phyloP scores from a whole-genome alignment of 371 early-diverging fungal species.

The Saksenaea oblongispora region DNA sequence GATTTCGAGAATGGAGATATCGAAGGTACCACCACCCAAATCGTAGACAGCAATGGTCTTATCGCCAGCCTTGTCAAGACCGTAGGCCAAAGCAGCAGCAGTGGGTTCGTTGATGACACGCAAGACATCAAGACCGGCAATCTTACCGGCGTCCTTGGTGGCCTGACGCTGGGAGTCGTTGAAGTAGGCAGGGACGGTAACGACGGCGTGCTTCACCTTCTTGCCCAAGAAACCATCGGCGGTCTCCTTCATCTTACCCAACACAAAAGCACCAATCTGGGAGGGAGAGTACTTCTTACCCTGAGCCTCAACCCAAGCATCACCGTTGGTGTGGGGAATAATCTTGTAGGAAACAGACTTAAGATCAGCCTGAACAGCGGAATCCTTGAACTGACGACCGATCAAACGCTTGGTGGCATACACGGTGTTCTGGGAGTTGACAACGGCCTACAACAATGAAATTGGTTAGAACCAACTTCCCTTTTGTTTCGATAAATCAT shows the following conservation, averaged over 20 bases:
- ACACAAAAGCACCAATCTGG: slow-evolving; percentile 92
- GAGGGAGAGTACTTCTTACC: slow-evolving; percentile 95
- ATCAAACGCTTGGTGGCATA: slow-evolving; percentile 96
- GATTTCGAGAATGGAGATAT: slow-evolving; percentile 98
- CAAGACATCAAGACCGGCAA: slow-evolving; percentile 96
- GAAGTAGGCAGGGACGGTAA: slow-evolving; percentile 89
- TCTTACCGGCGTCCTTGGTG: slow-evolving; percentile 97
- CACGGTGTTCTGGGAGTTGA: slow-evolving; percentile 91
- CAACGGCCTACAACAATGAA: slow-evolving; percentile 65
- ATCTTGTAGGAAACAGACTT: slow-evolving; percentile 91
- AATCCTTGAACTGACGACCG: slow-evolving; percentile 90
- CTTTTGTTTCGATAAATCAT: neutral
- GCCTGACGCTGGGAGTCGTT: slow-evolving; percentile 98
- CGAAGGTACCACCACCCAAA: slow-evolving; percentile 99
- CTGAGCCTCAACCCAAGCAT: slow-evolving; percentile 91
- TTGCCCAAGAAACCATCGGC: slow-evolving; percentile 87
- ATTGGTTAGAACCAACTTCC: neutral
- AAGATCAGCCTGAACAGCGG: slow-evolving; percentile 83
- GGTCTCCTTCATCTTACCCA: slow-evolving; percentile 91
- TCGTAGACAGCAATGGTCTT: slow-evolving; percentile 98
- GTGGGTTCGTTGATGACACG: slow-evolving; percentile 99
- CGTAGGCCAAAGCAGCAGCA: slow-evolving; percentile 99
- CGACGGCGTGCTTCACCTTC: slow-evolving; percentile 89
- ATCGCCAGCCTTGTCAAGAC: slow-evolving; percentile 94
- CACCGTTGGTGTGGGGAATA: slow-evolving; percentile 85